phyloP scores from a whole-genome alignment of 2,329 filamentous ascomycete genomes.

The Cercospora zeae-maydis region DNA sequence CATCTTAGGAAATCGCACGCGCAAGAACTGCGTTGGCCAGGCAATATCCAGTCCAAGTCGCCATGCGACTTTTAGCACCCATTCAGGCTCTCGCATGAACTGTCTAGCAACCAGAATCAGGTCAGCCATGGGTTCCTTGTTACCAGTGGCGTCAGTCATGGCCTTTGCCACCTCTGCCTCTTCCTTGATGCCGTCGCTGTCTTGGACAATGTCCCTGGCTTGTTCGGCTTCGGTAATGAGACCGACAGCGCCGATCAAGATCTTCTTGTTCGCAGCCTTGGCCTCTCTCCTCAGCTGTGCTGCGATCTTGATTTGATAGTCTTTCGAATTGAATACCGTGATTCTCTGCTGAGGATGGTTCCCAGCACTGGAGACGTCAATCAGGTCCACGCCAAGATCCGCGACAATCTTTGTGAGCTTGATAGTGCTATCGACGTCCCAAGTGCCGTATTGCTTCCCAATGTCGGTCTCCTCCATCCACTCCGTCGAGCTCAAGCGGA shows the following conservation, averaged over 20 bases:
- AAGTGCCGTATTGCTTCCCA: conserved; percentile 54
- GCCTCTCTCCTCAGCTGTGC: conserved; percentile 43
- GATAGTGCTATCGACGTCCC: conserved; percentile 63
- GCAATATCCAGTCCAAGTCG: conserved; percentile 48
- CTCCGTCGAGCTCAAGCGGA: conserved; percentile 68
- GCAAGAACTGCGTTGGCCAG: conserved; percentile 48
- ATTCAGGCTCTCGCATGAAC: conserved; percentile 55
- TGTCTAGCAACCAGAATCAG: conserved; percentile 52
- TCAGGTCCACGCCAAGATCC: conserved; percentile 71
- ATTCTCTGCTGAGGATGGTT: conserved; percentile 55
- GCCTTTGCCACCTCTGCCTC: conserved; percentile 35
- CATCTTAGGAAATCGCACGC: conserved; percentile 32
- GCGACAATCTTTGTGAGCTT: conserved; percentile 65
- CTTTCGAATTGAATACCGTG: conserved; percentile 39
- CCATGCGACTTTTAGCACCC: conserved; percentile 52
- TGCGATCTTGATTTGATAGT: conserved; percentile 52
- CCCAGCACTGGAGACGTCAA: conserved; percentile 77
- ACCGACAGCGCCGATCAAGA: conserved; percentile 54
- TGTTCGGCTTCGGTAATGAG: conserved; percentile 52
- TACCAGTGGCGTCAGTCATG: conserved; percentile 36
- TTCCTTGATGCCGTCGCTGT: conserved; percentile 19
- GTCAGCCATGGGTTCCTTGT: conserved; percentile 43
- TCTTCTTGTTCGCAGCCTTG: conserved; percentile 36
- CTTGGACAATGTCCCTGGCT: conserved; percentile 46
- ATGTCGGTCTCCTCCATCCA: conserved; percentile 64